A percentile compares a stretch with the other conserved stretches of the same genome.
Conservation (phyloP, 148 eudicot species). For the Beta vulgaris region DNA sequence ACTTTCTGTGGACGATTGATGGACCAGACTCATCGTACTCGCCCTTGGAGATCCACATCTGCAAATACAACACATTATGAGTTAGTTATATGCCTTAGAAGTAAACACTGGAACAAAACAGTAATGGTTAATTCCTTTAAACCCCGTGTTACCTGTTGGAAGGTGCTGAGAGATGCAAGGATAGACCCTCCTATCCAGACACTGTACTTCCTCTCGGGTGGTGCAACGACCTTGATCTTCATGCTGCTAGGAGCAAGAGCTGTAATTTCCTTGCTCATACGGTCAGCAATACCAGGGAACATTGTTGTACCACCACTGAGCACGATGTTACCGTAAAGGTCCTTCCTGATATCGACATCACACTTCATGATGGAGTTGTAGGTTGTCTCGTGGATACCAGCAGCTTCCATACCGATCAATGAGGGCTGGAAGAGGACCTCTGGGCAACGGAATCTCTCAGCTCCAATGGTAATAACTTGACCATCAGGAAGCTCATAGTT, state of each 20-base stretch:
- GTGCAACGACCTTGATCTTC: conserved; percentile 48
- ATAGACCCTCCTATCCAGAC: conserved; percentile 50
- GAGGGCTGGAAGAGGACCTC: conserved; percentile 49
- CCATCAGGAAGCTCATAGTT: conserved; percentile 43
- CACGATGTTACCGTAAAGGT: conserved; percentile 42
- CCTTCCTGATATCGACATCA: conserved; percentile 47
- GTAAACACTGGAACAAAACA: not conserved
- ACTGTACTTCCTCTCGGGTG: conserved; percentile 48
- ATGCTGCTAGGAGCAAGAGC: conserved; percentile 48
- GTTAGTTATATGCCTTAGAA: not conserved
- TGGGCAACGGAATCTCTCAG: conserved; percentile 47
- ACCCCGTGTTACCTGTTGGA: conserved; percentile 37
- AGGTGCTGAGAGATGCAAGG: conserved; percentile 45
- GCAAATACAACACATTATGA: conserved; percentile 2
- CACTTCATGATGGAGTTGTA: conserved; percentile 49
- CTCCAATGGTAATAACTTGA: conserved; percentile 41
- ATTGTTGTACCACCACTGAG: conserved; percentile 49
- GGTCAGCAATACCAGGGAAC: conserved; percentile 48
- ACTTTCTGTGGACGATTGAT: conserved; percentile 48
- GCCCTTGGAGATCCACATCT: conserved; percentile 53
- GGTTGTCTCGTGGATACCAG: conserved; percentile 42
- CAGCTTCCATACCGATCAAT: conserved; percentile 40
- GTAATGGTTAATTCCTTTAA: not conserved
- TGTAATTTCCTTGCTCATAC: conserved; percentile 45
- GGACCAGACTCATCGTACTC: conserved; percentile 48